phyloP scores from a whole-genome alignment of 805 yeast species.

The Starmerella scarabaei region DNA sequence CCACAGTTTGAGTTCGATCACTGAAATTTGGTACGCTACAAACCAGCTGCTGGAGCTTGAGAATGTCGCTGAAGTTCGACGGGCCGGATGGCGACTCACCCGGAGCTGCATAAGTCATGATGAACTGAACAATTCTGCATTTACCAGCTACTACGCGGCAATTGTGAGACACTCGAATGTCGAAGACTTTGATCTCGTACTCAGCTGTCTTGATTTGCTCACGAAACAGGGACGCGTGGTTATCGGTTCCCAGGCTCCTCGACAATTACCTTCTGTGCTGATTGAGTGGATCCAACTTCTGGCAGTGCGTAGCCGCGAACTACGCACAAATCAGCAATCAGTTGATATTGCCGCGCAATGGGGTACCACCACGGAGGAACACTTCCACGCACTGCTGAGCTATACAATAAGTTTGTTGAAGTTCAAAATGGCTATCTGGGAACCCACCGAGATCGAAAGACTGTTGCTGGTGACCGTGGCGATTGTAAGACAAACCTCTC shows the following conservation, averaged over 20 bases:
- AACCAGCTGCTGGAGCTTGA: conserved; percentile 37
- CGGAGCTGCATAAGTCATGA: conserved; percentile 43
- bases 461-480: conserved; percentile 29
- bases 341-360: conserved; percentile 22
- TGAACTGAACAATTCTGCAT: conserved; percentile 37
- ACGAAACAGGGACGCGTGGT: conserved; percentile 38
- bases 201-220: conserved; percentile 35
- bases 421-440: conserved; percentile 36
- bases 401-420: conserved; percentile 37
- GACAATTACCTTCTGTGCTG: conserved; percentile 31
- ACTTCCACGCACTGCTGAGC: conserved; percentile 26
- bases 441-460: conserved; percentile 29
- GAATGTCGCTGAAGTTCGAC: conserved; percentile 29
- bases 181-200: conserved; percentile 40
- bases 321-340: conserved; percentile 19
- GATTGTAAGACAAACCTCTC: conserved; percentile 33
- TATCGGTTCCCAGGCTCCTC: conserved; percentile 25
- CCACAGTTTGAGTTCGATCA: conserved; percentile 44
- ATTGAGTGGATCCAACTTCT: conserved; percentile 28
- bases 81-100: conserved; percentile 42
- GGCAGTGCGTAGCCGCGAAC: conserved; percentile 25
- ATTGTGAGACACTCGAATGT: conserved; percentile 39
- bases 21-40: conserved; percentile 66
- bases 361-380: conserved; percentile 23
- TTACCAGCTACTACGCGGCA: conserved; percentile 47